Evolutionary conservation across 2,329 filamentous ascomycete species (phyloP).

Genomic region (Thelonectria olida): DNA sequence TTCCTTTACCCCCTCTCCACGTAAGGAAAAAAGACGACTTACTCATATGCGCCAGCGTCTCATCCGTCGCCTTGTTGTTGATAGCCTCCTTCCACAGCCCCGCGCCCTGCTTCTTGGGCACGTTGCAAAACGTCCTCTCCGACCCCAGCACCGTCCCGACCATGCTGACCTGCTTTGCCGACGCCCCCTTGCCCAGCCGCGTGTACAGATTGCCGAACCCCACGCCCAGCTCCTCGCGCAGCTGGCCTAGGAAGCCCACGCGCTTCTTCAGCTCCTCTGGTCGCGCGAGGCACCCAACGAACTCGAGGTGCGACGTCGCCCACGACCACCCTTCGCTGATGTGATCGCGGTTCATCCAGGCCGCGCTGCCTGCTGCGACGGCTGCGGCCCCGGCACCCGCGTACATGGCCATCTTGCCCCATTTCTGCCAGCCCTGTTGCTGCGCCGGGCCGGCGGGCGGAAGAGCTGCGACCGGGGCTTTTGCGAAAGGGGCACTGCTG

Average conservation of each 20-base stretch:
- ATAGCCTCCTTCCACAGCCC: slow-evolving; percentile 74
- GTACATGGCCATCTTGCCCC: slow-evolving; percentile 86
- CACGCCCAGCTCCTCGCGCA: slow-evolving; percentile 72
- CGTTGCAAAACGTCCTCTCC: slow-evolving; percentile 87
- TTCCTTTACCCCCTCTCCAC: not conserved
- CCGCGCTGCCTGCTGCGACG: slow-evolving; percentile 82
- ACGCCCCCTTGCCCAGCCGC: slow-evolving; percentile 75
- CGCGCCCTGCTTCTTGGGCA: slow-evolving; percentile 68
- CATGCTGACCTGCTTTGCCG: slow-evolving; percentile 61
- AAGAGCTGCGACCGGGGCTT: slow-evolving; percentile 33
- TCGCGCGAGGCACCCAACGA: slow-evolving; percentile 89
- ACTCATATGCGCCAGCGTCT: slow-evolving; percentile 82
- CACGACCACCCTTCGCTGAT: slow-evolving; percentile 80
- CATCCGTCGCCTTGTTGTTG: slow-evolving; percentile 83
- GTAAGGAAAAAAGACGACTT: slow-evolving; percentile 43
- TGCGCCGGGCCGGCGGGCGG: slow-evolving; percentile 41
- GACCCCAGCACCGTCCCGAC: slow-evolving; percentile 69
- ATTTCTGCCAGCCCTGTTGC: slow-evolving; percentile 71
- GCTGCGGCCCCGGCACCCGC: slow-evolving; percentile 86
- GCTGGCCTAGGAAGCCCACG: slow-evolving; percentile 71
- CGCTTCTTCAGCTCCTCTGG: slow-evolving; percentile 82
- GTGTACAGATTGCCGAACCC: slow-evolving; percentile 91
- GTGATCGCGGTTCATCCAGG: slow-evolving; percentile 86
- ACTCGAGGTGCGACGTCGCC: slow-evolving; percentile 91
- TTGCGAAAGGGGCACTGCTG: slow-evolving; percentile 39